phyloP scores from a whole-genome alignment of 169 alveolate genomes.

The Plasmodium vinckei region DNA sequence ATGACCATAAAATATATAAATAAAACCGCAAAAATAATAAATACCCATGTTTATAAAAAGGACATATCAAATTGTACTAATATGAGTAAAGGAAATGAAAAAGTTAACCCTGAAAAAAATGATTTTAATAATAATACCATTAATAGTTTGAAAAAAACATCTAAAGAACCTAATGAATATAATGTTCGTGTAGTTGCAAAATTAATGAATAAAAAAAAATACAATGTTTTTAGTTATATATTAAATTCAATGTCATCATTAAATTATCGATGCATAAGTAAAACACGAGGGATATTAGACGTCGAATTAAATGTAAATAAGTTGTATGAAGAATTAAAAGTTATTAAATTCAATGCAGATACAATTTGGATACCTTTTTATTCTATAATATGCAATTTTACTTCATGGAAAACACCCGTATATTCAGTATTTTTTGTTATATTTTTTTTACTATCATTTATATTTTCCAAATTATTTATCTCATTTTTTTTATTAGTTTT shows the following conservation, averaged over 20 bases:
- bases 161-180: conserved; percentile 26
- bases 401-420: conserved; percentile 71
- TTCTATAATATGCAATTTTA: conserved; percentile 61
- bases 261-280: conserved; percentile 27
- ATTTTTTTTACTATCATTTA: conserved; percentile 51
- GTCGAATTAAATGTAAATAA: conserved; percentile 51
- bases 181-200: conserved; percentile 53
- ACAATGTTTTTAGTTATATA: conserved; percentile 13
- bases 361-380: conserved; percentile 66
- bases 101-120: neutral
- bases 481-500: conserved; percentile 61
- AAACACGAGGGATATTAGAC: conserved; percentile 43
- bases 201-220: conserved; percentile 30
- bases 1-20: conserved; percentile 45
- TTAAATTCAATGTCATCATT: conserved; percentile 42
- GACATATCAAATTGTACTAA: neutral
- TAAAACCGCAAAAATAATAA: conserved; percentile 28
- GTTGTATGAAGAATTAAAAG: conserved; percentile 65
- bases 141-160: neutral
- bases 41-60: conserved; percentile 21
- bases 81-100: neutral
- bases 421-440: conserved; percentile 67
- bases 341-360: conserved; percentile 52
- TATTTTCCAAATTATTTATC: conserved; percentile 57
- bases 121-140: neutral